A percentile compares a stretch with the other conserved stretches of the same genome.
These are phyloP conservation scores for Verticillium nonalfalfae DNA, from an alignment of 2,329 filamentous ascomycete species.

Conservation along the genomic window DNA sequence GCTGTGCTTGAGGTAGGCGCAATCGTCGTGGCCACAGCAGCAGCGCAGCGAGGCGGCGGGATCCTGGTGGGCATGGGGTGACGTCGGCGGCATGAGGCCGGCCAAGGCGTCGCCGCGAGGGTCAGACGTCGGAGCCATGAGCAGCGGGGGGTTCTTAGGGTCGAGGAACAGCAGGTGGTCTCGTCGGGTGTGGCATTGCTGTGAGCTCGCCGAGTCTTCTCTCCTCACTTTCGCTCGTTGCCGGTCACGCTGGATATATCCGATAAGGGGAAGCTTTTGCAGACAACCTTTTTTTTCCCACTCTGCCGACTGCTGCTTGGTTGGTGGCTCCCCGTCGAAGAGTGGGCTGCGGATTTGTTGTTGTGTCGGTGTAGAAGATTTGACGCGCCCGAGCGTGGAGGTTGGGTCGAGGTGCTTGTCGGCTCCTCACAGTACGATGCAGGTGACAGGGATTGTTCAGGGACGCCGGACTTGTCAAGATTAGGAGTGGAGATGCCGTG, in stretches of 20 bases:
- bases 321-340: not conserved
- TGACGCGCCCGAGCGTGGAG: not conserved
- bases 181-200: constrained; percentile 1
- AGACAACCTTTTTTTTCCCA: too few relatives aligned
- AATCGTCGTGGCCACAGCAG: constrained; percentile 80
- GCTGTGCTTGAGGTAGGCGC: constrained; percentile 76
- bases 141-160: not conserved
- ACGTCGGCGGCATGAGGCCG: constrained; percentile 8
- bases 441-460: not conserved
- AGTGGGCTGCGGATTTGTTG: not conserved
- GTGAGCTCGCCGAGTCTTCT: not conserved
- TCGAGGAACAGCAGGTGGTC: constrained; percentile 1
- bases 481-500: not conserved
- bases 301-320: not conserved
- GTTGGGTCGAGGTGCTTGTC: not conserved
- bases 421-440: not conserved
- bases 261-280: too few relatives aligned
- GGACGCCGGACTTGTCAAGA: not conserved
- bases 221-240: not conserved
- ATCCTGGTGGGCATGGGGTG: constrained; percentile 11
- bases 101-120: constrained; percentile 8
- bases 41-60: constrained; percentile 45
- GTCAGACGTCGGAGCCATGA: not conserved
- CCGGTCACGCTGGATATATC: not conserved
- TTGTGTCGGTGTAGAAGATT: not conserved